phyloP scores from a whole-genome alignment of 2,329 filamentous ascomycete genomes.

The Pseudogymnoascus sp. region DNA sequence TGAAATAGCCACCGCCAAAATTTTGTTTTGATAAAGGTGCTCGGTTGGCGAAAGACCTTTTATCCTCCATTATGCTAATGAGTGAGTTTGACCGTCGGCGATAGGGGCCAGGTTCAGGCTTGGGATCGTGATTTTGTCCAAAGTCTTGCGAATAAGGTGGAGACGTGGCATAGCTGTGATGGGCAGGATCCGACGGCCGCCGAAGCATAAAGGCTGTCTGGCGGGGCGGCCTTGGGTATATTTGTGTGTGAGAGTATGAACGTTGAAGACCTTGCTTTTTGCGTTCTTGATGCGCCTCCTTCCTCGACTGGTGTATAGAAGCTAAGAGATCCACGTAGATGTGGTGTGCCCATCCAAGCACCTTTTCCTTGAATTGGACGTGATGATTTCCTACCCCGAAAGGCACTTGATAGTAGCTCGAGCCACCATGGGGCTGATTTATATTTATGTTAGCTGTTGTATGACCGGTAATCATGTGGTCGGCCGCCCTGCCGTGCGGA shows the following conservation, averaged over 20 bases:
- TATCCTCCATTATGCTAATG: slow-evolving; percentile 9
- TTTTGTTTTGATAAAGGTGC: not conserved
- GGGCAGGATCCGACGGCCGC: not conserved
- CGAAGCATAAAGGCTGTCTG: slow-evolving; percentile 22
- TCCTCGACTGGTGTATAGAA: slow-evolving; percentile 55
- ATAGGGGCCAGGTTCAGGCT: not conserved
- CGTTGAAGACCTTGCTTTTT: slow-evolving; percentile 29
- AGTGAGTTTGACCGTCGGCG: slow-evolving; percentile 7
- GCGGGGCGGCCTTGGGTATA: slow-evolving; percentile 44
- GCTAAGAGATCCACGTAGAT: slow-evolving; percentile 65
- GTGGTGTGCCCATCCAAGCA: slow-evolving; percentile 61
- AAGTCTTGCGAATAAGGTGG: not conserved
- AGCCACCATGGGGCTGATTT: not conserved
- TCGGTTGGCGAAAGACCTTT: slow-evolving; percentile 4
- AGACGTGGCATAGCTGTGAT: slow-evolving; percentile 1
- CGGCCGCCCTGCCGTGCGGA: not conserved
- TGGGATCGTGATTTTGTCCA: not conserved
- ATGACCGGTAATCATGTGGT: slow-evolving; percentile 3
- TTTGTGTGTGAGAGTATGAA: slow-evolving; percentile 41
- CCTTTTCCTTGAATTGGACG: slow-evolving; percentile 58
- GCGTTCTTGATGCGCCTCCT: slow-evolving; percentile 35
- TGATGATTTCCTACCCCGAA: slow-evolving; percentile 16
- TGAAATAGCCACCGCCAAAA: not conserved
- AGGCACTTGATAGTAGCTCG: slow-evolving; percentile 3
- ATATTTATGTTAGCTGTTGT: not conserved